Evolutionary conservation across 139 green algal genomes (phyloP).

Genomic region (Auxenochlorella protothecoides): DNA sequence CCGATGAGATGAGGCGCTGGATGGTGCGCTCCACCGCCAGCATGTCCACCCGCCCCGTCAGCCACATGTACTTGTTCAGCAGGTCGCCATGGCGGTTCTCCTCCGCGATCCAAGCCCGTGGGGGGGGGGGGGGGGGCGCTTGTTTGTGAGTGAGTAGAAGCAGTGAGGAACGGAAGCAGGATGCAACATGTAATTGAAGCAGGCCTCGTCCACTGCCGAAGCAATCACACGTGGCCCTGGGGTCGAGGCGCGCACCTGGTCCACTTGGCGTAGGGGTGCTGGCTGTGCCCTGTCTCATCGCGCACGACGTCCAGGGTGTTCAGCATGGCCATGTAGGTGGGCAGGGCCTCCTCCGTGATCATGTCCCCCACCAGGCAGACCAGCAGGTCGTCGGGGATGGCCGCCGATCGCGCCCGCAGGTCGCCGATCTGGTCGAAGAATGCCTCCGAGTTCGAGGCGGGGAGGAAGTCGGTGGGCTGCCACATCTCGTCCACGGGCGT

Average conservation of each 20-base stretch:
- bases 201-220: no score
- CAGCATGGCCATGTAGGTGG: constrained; percentile 99
- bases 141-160: no score
- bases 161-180: no score
- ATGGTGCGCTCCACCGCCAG: constrained; percentile 34
- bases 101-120: no score
- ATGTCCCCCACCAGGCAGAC: constrained; percentile 79
- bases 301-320: constrained; percentile 95
- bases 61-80: constrained; percentile 75
- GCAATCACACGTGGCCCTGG: no score
- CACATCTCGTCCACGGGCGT: constrained; percentile 63
- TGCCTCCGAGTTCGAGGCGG: constrained; percentile 60
- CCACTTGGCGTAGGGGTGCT: constrained; percentile 67
- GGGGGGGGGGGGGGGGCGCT: no score
- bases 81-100: constrained; percentile 49
- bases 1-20: background rate
- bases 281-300: constrained; percentile 61
- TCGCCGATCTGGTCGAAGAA: constrained; percentile 87
- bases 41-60: constrained; percentile 39
- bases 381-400: constrained; percentile 90
- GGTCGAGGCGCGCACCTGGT: constrained; percentile 22
- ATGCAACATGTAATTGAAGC: no score
- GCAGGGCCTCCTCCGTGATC: constrained; percentile 92
- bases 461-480: constrained; percentile 94
- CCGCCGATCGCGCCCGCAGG: constrained; percentile 64